These are phyloP conservation scores for Ogataea pignaliae DNA, from an alignment of 805 yeast species.

Conservation along the genomic window DNA sequence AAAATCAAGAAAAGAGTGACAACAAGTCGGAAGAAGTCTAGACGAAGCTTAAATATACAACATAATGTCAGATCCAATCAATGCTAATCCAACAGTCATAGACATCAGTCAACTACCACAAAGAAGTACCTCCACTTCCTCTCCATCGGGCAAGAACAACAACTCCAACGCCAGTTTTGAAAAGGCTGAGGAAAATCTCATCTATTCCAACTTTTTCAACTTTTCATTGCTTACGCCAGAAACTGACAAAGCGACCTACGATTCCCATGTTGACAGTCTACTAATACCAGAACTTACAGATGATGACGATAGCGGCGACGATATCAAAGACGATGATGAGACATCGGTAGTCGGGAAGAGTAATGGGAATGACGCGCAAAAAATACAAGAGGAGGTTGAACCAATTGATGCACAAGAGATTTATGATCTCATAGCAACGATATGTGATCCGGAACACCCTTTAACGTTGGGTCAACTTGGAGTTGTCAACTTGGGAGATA, in stretches of 20 bases:
- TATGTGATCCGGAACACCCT: slow-evolving; percentile 98
- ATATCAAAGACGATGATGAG: slow-evolving; percentile 6
- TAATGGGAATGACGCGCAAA: neutral
- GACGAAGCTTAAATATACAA: no score
- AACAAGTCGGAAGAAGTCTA: no score
- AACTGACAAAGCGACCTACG: neutral
- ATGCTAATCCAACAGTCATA: slow-evolving; percentile 85
- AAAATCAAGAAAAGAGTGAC: no score
- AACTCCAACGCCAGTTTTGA: slow-evolving; percentile 1
- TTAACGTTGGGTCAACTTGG: slow-evolving; percentile 90
- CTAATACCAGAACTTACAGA: slow-evolving; percentile 11
- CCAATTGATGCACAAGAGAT: slow-evolving; percentile 86
- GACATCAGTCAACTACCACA: slow-evolving; percentile 77
- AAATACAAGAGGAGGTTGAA: slow-evolving; percentile 37
- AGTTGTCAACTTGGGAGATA: slow-evolving; percentile 83
- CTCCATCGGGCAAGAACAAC: neutral
- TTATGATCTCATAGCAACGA: slow-evolving; percentile 76
- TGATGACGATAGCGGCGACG: slow-evolving; percentile 8
- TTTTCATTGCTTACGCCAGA: slow-evolving; percentile 28
- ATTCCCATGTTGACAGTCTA: neutral
- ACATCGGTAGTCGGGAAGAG: neutral
- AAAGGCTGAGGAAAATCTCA: slow-evolving; percentile 19
- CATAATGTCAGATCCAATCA: slow-evolving; percentile 56
- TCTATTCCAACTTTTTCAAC: slow-evolving; percentile 24
- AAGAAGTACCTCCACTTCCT: slow-evolving; percentile 33